These are phyloP conservation scores for Metrosideros polymorpha DNA, from an alignment of 441 rosid species.

Conservation along the genomic window DNA sequence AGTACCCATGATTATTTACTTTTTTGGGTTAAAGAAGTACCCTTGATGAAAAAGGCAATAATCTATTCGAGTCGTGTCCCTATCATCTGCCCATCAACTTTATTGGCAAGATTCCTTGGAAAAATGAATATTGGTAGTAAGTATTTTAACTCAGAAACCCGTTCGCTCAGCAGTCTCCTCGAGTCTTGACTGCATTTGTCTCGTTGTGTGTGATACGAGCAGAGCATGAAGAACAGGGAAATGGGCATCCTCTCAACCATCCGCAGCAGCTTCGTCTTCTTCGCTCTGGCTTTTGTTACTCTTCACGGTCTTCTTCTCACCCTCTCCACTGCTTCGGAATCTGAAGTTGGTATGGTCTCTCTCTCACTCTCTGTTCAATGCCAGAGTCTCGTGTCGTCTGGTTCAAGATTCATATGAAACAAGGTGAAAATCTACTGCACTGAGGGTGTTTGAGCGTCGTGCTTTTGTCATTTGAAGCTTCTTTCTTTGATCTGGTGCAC, in stretches of 20 bases:
- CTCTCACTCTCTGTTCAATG: not conserved
- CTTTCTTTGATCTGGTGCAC: not conserved
- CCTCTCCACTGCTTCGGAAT: slow-evolving; percentile 2
- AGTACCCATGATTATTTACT: too few relatives aligned
- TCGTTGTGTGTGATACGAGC: not conserved
- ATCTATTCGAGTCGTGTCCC: too few relatives aligned
- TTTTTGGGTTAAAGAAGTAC: too few relatives aligned
- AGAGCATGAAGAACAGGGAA: not conserved
- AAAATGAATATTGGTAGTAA: too few relatives aligned
- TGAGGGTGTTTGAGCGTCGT: not conserved
- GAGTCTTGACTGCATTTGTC: not conserved
- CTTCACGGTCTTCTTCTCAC: not conserved
- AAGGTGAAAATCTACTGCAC: not conserved
- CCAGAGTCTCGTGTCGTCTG: not conserved
- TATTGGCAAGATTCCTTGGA: too few relatives aligned
- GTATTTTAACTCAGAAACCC: too few relatives aligned
- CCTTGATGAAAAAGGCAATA: too few relatives aligned
- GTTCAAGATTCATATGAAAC: not conserved
- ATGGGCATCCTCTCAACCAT: not conserved
- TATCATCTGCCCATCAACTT: too few relatives aligned
- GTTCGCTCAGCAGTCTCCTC: too few relatives aligned
- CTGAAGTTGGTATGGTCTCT: slow-evolving; percentile 13
- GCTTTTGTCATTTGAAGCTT: not conserved
- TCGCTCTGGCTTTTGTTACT: not conserved
- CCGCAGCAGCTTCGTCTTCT: not conserved